Conservation (phyloP, 495 filamentous ascomycete species). For the Pyrenula aspistea region DNA sequence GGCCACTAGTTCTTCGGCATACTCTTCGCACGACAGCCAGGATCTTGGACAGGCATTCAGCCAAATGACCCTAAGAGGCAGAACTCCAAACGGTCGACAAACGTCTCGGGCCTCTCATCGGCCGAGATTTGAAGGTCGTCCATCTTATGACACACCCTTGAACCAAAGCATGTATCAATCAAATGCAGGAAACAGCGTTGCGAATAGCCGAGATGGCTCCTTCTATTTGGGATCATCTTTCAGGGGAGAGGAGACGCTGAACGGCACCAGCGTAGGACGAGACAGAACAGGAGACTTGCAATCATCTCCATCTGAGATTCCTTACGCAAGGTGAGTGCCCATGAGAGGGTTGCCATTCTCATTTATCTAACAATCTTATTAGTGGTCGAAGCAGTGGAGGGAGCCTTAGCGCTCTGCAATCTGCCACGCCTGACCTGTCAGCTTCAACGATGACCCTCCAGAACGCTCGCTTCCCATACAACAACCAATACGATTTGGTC, state of each 20-base stretch:
- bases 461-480: slow-evolving; percentile 11
- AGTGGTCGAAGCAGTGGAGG: neutral
- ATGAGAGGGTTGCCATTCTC: no score
- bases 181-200: neutral
- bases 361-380: no score
- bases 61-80: neutral
- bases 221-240: no score
- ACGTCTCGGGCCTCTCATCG: neutral
- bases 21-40: neutral
- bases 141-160: neutral
- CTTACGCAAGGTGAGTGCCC: no score
- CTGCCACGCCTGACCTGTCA: neutral
- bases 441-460: neutral
- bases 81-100: neutral
- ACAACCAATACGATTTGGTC: slow-evolving; percentile 26
- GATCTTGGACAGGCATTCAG: neutral
- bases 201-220: no score
- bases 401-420: neutral
- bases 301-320: no score
- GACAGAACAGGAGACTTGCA: no score
- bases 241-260: no score
- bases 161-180: neutral
- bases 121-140: neutral
- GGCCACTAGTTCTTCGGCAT: neutral
- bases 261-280: no score